phyloP scores from a whole-genome alignment of 345 rosid genomes.

The Erucastrum elatum region DNA sequence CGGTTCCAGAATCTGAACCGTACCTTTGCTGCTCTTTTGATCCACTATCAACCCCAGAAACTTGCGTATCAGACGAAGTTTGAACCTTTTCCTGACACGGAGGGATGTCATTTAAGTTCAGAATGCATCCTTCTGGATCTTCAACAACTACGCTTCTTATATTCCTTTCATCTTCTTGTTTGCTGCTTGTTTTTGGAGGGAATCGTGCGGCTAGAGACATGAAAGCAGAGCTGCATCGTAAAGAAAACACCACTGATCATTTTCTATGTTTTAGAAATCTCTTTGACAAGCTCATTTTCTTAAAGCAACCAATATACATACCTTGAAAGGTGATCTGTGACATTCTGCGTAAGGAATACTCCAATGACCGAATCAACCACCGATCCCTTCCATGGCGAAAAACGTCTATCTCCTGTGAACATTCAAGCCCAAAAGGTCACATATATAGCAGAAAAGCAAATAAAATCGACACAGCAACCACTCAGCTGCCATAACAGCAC shows the following conservation, averaged over 20 bases:
- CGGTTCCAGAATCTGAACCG: slow-evolving; percentile 43
- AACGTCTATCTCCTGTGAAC: slow-evolving; percentile 85
- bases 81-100: slow-evolving; percentile 45
- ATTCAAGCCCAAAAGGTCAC: slow-evolving; percentile 10
- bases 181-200: slow-evolving; percentile 55
- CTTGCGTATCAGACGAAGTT: slow-evolving; percentile 42
- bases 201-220: slow-evolving; percentile 81
- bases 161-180: slow-evolving; percentile 32
- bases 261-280: slow-evolving; percentile 20
- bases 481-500: not conserved
- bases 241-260: slow-evolving; percentile 17
- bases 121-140: slow-evolving; percentile 58
- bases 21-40: slow-evolving; percentile 44
- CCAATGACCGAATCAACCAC: slow-evolving; percentile 97
- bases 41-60: slow-evolving; percentile 39
- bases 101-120: slow-evolving; percentile 41
- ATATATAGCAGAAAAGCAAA: not conserved
- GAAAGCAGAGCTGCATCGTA: slow-evolving; percentile 85
- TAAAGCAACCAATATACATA: slow-evolving; percentile 49
- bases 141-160: slow-evolving; percentile 44
- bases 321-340: slow-evolving; percentile 98
- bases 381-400: slow-evolving; percentile 98
- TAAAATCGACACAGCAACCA: not conserved
- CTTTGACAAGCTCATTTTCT: slow-evolving; percentile 5
- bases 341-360: slow-evolving; percentile 95